These are phyloP conservation scores for Aspergillus hancockii DNA, from an alignment of 495 filamentous ascomycete species.

Conservation along the genomic window DNA sequence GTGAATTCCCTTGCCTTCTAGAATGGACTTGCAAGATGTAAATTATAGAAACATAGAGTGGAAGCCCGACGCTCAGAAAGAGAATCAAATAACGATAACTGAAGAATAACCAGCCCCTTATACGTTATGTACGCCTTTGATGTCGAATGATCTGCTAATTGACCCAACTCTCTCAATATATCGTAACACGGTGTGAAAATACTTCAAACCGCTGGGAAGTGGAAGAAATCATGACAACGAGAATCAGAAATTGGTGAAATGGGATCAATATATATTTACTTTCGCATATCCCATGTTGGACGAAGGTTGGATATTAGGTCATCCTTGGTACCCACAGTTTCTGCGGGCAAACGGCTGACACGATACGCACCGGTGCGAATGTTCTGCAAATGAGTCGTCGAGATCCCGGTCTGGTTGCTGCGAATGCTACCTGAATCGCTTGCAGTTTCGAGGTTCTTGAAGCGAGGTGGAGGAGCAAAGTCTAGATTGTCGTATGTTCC, in stretches of 20 bases:
- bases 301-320: slow-evolving; percentile 69
- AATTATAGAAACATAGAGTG: not conserved
- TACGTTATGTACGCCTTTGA: slow-evolving; percentile 23
- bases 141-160: slow-evolving; percentile 17
- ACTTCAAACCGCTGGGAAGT: slow-evolving; percentile 32
- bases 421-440: slow-evolving; percentile 91
- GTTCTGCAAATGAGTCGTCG: slow-evolving; percentile 66
- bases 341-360: slow-evolving; percentile 80
- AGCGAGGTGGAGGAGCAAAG: slow-evolving; percentile 90
- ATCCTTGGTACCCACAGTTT: slow-evolving; percentile 78
- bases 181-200: slow-evolving; percentile 34
- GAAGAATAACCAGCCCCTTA: slow-evolving; percentile 16
- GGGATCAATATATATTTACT: slow-evolving; percentile 21
- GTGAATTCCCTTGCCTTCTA: no score
- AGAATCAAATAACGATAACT: slow-evolving; percentile 16
- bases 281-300: slow-evolving; percentile 73
- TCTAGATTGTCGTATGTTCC: slow-evolving; percentile 87
- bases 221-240: slow-evolving; percentile 36
- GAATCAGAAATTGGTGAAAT: slow-evolving; percentile 7
- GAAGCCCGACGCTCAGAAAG: slow-evolving; percentile 23
- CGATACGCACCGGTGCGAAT: slow-evolving; percentile 89
- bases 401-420: slow-evolving; percentile 80
- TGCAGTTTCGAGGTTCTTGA: slow-evolving; percentile 66
- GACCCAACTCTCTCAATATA: slow-evolving; percentile 28
- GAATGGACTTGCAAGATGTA: slow-evolving; percentile 9